Base-by-base conservation (phyloP, 2,329 filamentous ascomycete species). In the Aspergillus felis region DNA sequence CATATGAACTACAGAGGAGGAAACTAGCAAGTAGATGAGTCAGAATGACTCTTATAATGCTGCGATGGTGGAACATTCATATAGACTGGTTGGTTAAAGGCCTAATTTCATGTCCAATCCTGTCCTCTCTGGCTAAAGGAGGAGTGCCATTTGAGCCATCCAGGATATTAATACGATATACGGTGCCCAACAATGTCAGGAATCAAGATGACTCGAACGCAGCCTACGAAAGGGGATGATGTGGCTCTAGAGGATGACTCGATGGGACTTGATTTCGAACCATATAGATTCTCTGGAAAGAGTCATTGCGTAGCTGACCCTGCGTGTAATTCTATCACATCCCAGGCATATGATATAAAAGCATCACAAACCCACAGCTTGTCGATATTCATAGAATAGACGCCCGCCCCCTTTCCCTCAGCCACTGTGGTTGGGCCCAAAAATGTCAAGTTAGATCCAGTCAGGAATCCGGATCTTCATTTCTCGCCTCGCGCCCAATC, bases 341-440 rank as follows among this genome's bases (percentile, higher is more conserved):
- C 14, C 32, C 4, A 35, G 5, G 32, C 4, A 35, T 35, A 14
- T 24, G n/a, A 10, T 46, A 46, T 46, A 46, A 46, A 46, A 46
- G 42, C 42, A 46, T 46, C 42, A 24, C 4, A 46, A 22, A 7
- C 17, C 8, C 42, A 9, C 22, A 46, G 41, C 20, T 22, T 9
- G 17, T 22, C 41, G 29, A 32, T 14, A 32, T 32, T 32, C 29
- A 38, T 38, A 38, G 14, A 44, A 44, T 22, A 44, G 41, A n/a
- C n/a, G 22, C n/a, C 41, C 9, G 2, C 49, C 32, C 44, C 51
- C 22, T 47, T 50, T 20, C 50, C 38, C 47, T 41, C 58, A 48
- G 52, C 55, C 53, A 53, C 56, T 46, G 32, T 38, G 32, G 32
- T 38, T 38, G 32, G 32, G 32, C 32, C 32, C 32, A 38, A n/a